Conservation (phyloP, 371 early-diverging fungal genomes). For the Choanephora cucurbitarum region DNA sequence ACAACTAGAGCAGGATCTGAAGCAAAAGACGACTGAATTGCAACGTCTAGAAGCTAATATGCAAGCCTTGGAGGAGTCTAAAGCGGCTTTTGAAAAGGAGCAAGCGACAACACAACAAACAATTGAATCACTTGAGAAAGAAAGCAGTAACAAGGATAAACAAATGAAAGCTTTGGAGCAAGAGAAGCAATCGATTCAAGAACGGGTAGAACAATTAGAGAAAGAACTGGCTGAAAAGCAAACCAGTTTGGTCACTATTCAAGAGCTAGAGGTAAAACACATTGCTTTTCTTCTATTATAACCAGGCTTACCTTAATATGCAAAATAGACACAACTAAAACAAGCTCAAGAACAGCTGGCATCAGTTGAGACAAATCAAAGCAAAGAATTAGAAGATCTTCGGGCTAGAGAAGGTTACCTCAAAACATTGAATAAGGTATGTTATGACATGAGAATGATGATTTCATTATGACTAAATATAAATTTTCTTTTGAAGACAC, state of each 20-base stretch:
- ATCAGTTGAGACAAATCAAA: slow-evolving; percentile 19
- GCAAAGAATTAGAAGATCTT: slow-evolving; percentile 55
- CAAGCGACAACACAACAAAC: slow-evolving; percentile 33
- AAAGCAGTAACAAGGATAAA: slow-evolving; percentile 28
- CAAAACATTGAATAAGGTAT: slow-evolving; percentile 68
- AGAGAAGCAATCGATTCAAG: slow-evolving; percentile 31
- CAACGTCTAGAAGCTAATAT: not conserved
- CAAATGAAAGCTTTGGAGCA: slow-evolving; percentile 28
- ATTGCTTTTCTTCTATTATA: too few relatives aligned
- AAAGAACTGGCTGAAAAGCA: slow-evolving; percentile 19
- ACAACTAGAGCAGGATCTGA: slow-evolving; percentile 23
- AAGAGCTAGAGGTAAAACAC: slow-evolving; percentile 15
- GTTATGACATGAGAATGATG: not conserved
- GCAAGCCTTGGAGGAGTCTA: slow-evolving; percentile 3
- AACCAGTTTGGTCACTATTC: slow-evolving; percentile 16
- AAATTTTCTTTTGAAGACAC: slow-evolving; percentile 38
- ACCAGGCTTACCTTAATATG: too few relatives aligned
- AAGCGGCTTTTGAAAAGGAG: slow-evolving; percentile 13
- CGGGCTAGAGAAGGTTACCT: slow-evolving; percentile 64
- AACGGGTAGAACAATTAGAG: not conserved
- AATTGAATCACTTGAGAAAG: slow-evolving; percentile 29
- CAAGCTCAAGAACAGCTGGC: slow-evolving; percentile 12
- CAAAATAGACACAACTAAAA: slow-evolving; percentile 16
- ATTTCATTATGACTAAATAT: not conserved
- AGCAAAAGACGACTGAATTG: slow-evolving; percentile 15